Evolutionary conservation across 257 asterid genomes (phyloP).

Genomic region (Gentiana straminea): DNA sequence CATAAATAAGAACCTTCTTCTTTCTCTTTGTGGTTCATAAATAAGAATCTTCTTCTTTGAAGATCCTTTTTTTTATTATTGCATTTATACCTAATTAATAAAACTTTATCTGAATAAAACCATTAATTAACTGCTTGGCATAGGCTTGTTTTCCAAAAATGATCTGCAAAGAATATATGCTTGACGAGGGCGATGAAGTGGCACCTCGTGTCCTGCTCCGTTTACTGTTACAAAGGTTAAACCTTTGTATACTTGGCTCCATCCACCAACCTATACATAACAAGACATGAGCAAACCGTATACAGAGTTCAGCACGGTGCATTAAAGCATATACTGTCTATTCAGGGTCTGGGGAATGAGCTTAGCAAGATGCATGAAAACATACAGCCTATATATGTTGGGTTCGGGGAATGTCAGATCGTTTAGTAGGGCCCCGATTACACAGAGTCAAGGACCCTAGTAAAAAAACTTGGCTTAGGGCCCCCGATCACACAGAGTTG

Average conservation of each 20-base stretch:
- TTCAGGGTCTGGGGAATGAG: too few species aligned
- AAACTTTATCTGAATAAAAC: background rate
- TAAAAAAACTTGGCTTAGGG: too few species aligned
- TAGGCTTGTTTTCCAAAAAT: slow-evolving; percentile 62
- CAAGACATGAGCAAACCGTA: background rate
- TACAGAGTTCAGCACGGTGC: slow-evolving; percentile 1
- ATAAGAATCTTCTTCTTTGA: background rate
- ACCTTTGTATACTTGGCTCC: slow-evolving; percentile 95
- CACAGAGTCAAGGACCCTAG: too few species aligned
- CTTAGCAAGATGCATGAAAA: too few species aligned
- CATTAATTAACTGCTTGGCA: slow-evolving; percentile 33
- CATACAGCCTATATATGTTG: too few species aligned
- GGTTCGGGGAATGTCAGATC: too few species aligned
- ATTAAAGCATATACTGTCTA: too few species aligned
- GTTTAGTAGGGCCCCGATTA: too few species aligned
- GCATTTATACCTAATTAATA: background rate
- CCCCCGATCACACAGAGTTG: too few species aligned
- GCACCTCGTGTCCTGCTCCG: slow-evolving; percentile 99
- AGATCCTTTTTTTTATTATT: slow-evolving; percentile 8
- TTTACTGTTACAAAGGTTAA: slow-evolving; percentile 70
- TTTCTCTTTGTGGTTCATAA: too few species aligned
- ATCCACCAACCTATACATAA: slow-evolving; percentile 76
- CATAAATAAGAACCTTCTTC: too few species aligned
- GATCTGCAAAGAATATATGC: slow-evolving; percentile 69
- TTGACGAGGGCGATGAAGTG: slow-evolving; percentile 92